phyloP scores from a whole-genome alignment of 768 basidiomycete species.

The Mrakia blollopis region DNA sequence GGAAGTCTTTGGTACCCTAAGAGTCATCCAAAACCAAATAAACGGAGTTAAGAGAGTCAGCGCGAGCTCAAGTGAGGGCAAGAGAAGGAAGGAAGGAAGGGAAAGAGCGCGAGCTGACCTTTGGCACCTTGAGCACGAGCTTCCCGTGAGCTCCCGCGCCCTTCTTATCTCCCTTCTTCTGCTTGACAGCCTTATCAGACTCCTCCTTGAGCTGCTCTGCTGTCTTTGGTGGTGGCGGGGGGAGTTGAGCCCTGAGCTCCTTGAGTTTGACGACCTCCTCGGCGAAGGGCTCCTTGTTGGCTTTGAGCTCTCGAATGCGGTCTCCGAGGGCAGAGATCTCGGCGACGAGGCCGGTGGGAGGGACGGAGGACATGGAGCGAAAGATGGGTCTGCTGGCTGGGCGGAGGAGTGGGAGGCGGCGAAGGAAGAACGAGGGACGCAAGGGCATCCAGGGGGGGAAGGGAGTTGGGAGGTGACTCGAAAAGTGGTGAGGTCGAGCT shows the following conservation, averaged over 20 bases:
- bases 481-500: too few relatives aligned
- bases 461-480: too few relatives aligned
- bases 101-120: constrained; percentile 54
- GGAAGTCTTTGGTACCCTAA: constrained; percentile 92
- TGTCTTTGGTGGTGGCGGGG: not conserved
- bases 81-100: not conserved
- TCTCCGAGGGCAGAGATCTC: constrained; percentile 27
- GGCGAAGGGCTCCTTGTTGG: constrained; percentile 32
- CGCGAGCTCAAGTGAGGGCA: not conserved
- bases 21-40: not conserved
- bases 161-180: constrained; percentile 47
- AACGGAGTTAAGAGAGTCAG: not conserved
- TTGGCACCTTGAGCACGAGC: constrained; percentile 84
- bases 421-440: not conserved
- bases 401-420: not conserved
- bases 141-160: constrained; percentile 49
- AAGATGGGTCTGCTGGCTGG: not conserved
- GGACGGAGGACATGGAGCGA: not conserved
- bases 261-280: constrained; percentile 35
- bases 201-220: not conserved
- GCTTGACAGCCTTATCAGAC: constrained; percentile 45
- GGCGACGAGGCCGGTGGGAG: constrained; percentile 16
- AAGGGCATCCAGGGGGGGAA: constrained; percentile 4
- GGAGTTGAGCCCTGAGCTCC: constrained; percentile 31
- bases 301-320: constrained; percentile 30